Conservation (phyloP, 2,329 filamentous ascomycete genomes). For the Sclerotinia glacialis region DNA sequence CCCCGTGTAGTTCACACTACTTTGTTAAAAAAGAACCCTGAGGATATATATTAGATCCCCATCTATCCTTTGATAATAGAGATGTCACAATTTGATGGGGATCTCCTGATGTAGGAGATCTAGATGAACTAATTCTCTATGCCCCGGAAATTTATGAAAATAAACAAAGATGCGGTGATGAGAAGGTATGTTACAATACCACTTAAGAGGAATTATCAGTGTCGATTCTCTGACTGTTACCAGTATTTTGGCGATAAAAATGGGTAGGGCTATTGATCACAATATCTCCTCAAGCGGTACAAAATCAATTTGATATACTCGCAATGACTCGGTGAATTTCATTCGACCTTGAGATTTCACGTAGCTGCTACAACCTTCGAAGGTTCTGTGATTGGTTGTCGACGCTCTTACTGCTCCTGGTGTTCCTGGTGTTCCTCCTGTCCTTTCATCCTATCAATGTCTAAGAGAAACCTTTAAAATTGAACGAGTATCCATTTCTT, state of each 20-base stretch:
- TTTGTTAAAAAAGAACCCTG: background rate
- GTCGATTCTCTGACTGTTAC: background rate
- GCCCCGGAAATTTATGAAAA: too few species aligned
- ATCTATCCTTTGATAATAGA: too few species aligned
- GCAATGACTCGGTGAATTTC: too few species aligned
- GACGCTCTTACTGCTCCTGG: background rate
- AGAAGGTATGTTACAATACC: background rate
- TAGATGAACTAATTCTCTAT: too few species aligned
- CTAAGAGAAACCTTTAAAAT: background rate
- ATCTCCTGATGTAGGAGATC: too few species aligned
- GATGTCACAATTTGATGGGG: too few species aligned
- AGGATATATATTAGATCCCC: background rate
- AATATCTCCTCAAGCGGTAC: background rate
- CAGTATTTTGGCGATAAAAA: too few species aligned
- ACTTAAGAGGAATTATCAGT: background rate
- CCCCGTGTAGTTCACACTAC: background rate
- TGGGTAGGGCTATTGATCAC: too few species aligned
- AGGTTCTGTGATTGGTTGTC: fast-evolving
- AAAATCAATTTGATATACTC: background rate
- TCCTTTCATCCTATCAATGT: background rate
- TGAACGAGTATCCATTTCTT: background rate
- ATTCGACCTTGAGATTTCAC: background rate
- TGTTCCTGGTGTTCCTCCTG: too few species aligned
- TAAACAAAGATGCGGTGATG: too few species aligned
- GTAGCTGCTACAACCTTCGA: background rate